A percentile compares a stretch with the other conserved stretches of the same genome.
phyloP scores from a whole-genome alignment of 2,329 filamentous ascomycete genomes.

The Leptosphaerulina australis region DNA sequence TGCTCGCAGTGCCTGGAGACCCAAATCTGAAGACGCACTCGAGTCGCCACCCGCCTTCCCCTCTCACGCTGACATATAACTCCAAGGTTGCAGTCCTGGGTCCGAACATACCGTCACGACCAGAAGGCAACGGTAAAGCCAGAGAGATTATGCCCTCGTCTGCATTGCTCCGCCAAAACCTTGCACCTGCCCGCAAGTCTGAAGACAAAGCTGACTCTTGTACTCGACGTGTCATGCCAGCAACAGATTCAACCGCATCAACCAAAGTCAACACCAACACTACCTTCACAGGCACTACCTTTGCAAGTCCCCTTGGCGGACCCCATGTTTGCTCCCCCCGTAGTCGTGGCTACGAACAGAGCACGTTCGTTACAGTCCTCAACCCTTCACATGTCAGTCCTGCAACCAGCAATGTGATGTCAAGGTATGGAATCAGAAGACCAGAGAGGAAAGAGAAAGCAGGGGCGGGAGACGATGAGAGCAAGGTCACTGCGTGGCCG shows the following conservation, averaged over 20 bases:
- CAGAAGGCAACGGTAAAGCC: too few relatives aligned
- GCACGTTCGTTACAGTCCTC: conserved; percentile 1
- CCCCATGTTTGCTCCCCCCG: neutral
- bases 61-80: neutral
- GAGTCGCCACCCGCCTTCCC: conserved; percentile 1
- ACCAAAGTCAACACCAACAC: neutral
- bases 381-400: neutral
- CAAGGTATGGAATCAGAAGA: neutral
- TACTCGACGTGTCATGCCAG: neutral
- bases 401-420: neutral
- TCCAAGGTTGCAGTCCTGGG: neutral
- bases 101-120: neutral
- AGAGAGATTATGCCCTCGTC: neutral
- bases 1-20: conserved; percentile 23
- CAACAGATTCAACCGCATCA: neutral
- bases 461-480: neutral
- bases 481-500: conserved; percentile 1
- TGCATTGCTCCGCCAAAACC: neutral
- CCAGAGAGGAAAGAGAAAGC: neutral
- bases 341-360: conserved; percentile 1
- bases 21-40: conserved; percentile 19
- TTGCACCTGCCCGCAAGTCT: neutral
- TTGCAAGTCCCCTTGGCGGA: neutral
- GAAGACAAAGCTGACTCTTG: too few relatives aligned
- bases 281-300: neutral